Percentiles rank a stretch among this genome's conserved stretches.
These are phyloP conservation scores for Endotrypanum monterogeii DNA, from an alignment of 208 protist species.

Conservation along the genomic window DNA sequence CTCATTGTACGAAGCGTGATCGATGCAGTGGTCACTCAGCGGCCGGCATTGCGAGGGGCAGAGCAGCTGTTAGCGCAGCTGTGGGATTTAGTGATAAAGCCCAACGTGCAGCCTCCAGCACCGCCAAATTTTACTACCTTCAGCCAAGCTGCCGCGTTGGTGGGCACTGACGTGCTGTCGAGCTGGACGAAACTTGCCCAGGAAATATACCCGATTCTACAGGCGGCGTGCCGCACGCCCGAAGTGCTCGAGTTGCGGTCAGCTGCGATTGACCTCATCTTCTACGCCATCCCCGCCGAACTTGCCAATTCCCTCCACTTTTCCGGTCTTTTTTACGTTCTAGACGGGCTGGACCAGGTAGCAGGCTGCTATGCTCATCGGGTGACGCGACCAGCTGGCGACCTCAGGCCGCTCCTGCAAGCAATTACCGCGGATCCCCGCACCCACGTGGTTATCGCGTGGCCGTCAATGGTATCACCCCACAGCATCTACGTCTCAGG, in stretches of 20 bases:
- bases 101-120: slow-evolving; percentile 20
- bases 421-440: slow-evolving; percentile 32
- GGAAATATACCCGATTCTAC: slow-evolving; percentile 40
- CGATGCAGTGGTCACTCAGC: slow-evolving; percentile 64
- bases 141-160: slow-evolving; percentile 32
- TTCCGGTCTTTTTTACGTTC: slow-evolving; percentile 47
- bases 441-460: slow-evolving; percentile 33
- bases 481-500: slow-evolving; percentile 29
- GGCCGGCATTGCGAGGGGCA: slow-evolving; percentile 44
- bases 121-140: slow-evolving; percentile 39
- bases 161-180: slow-evolving; percentile 45
- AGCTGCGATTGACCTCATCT: slow-evolving; percentile 53
- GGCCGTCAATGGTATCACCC: slow-evolving; percentile 27
- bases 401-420: slow-evolving; percentile 52
- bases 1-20: slow-evolving; percentile 53
- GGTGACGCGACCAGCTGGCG: slow-evolving; percentile 40
- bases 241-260: slow-evolving; percentile 43
- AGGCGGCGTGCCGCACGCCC: slow-evolving; percentile 36
- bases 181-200: slow-evolving; percentile 52
- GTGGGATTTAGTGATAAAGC: slow-evolving; percentile 52
- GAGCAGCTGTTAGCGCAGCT: slow-evolving; percentile 46
- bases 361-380: slow-evolving; percentile 27
- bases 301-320: slow-evolving; percentile 64
- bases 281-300: slow-evolving; percentile 51
- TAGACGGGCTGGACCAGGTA: slow-evolving; percentile 51